Evolutionary conservation across 306 rosid genomes (phyloP), one percentile per base, ranked within the genome.

Genomic region (Trifolium fragiferum): DNA sequence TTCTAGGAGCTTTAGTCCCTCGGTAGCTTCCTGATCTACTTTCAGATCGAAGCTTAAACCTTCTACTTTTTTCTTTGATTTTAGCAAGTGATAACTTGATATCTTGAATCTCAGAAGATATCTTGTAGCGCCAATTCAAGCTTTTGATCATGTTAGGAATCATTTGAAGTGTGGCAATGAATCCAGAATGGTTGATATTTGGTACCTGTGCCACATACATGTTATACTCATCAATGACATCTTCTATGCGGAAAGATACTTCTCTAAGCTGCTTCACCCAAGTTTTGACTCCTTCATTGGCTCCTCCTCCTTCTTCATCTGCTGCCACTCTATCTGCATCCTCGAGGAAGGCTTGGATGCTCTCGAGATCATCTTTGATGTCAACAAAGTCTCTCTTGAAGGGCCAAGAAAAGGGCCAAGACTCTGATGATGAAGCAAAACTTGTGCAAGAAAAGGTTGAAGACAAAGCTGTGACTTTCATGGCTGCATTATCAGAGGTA

Each of bases 1-100:
- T 13, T 21, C 81, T 46, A 44, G 61, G 73, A 25, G 55, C 27
- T 15, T 46, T 65, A 41, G 49, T 32, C 30, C 60, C 61, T 16
- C 44, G 12, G 2, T n/a, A 44, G 55, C 55, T 46, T 44, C 57
- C 58, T 0, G 72, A 44, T 43, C 10, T 19, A 21, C 12, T 23
- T 13, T 43, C 55, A 8, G 55, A 12, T 10, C 10, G 50, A 66
- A 82, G 74, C 0, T 60, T 30, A 41, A 68, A 82, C 37, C 77
- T 46, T 18, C 21, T 30, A 46, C 78, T 76, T 70, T 71, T 78
- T 62, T 82, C 78, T 13, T 70, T 82, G 78, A 82, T 78, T 44
- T 2, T 35, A 2, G 2, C 55, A 21, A 78, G n/a, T n/a, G 72
- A 37, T 6, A 13, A 62, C 50, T 74, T 78, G 18, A 82, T 70